Percentiles rank a stretch among this genome's conserved stretches.
Conservation (phyloP, 2,329 filamentous ascomycete species). For the Neoarthrinium moseri region DNA sequence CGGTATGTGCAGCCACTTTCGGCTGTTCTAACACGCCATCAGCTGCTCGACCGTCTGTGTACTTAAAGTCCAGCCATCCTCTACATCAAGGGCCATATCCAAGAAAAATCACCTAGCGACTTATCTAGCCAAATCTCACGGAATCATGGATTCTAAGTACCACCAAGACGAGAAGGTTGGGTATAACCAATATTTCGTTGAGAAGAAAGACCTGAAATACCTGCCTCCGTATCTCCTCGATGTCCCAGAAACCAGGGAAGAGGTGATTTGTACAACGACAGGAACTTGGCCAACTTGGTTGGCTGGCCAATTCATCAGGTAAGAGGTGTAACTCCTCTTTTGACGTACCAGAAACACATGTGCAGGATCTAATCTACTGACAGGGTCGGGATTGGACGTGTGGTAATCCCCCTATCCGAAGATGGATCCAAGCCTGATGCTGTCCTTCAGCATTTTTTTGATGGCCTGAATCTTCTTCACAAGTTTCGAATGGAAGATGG, state of each 20-base stretch:
- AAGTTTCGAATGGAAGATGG: constrained; percentile 13
- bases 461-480: constrained; percentile 14
- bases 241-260: constrained; percentile 13
- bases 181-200: constrained; percentile 14
- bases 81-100: no score
- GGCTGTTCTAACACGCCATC: no score
- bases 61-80: no score
- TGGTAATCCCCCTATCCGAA: constrained; percentile 13
- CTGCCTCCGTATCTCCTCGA: constrained; percentile 14
- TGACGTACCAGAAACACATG: neutral
- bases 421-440: constrained; percentile 16
- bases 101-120: no score
- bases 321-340: no score
- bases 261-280: constrained; percentile 9
- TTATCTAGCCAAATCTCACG: no score
- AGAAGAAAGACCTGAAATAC: constrained; percentile 13
- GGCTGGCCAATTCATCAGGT: constrained; percentile 13
- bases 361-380: no score
- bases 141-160: no score
- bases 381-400: constrained; percentile 12
- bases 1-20: no score
- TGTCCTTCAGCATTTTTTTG: constrained; percentile 16
- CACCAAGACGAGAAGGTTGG: no score
- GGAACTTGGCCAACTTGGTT: constrained; percentile 14
- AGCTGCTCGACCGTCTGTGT: no score